phyloP scores from a whole-genome alignment of 768 basidiomycete species.

The Rhodotorula babjevae region DNA sequence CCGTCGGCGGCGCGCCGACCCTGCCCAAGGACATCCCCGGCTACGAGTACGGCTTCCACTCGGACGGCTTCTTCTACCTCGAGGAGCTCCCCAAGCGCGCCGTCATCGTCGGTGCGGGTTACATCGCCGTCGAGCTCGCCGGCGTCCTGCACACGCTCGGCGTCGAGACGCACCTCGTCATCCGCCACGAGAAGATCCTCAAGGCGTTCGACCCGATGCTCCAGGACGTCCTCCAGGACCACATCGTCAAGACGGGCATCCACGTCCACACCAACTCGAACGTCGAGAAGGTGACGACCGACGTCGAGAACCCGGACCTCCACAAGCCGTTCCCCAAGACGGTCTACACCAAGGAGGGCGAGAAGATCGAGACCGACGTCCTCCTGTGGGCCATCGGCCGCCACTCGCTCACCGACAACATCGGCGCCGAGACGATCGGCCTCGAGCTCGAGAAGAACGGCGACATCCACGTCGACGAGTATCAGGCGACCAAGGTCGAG shows the following conservation, averaged over 20 bases:
- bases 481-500: constrained; percentile 70
- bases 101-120: constrained; percentile 91
- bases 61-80: constrained; percentile 94
- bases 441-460: constrained; percentile 72
- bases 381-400: constrained; percentile 95
- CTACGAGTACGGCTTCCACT: constrained; percentile 72
- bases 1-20: constrained; percentile 79
- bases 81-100: constrained; percentile 86
- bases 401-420: constrained; percentile 66
- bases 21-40: constrained; percentile 79
- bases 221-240: constrained; percentile 74
- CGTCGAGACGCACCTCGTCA: constrained; percentile 84
- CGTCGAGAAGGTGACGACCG: constrained; percentile 58
- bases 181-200: constrained; percentile 81
- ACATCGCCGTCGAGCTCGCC: constrained; percentile 95
- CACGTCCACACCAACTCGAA: constrained; percentile 74
- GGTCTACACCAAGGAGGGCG: constrained; percentile 69
- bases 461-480: constrained; percentile 85
- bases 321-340: constrained; percentile 52
- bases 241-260: constrained; percentile 94
- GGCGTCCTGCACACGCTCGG: constrained; percentile 84
- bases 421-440: constrained; percentile 72
- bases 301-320: constrained; percentile 33
- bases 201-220: constrained; percentile 86
- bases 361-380: constrained; percentile 74